Evolutionary conservation across 768 basidiomycete genomes (phyloP), one percentile per base, ranked within the genome.

Genomic region (Mycena vulgaris): DNA sequence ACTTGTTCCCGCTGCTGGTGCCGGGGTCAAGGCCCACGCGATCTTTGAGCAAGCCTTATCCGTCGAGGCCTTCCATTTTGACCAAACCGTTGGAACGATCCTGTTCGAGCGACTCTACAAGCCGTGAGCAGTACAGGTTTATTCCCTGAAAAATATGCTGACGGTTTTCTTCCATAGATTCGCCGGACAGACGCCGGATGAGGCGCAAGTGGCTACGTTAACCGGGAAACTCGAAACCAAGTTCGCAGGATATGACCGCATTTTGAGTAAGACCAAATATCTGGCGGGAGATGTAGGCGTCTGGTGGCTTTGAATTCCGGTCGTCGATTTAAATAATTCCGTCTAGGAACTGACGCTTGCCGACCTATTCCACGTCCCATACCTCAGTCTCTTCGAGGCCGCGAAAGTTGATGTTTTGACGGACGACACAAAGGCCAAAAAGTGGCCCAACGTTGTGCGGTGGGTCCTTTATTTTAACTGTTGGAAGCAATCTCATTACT

Each of bases 1-100:
- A 16, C 80, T 89, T 39, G 73, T 86, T 37, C 88, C 89, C 11
- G 69, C 56, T 14, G 40, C 70, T 5, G 35, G 27, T 19, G 56
- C 66, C 11, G 73, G 75, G 47, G n/a, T 73, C 25, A 65, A 74
- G 60, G 71, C 55, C 13, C 67, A 65, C 6, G 86, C 83, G 2
- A 74, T 81, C 19, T 81, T 84, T 56, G 83, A 85, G 53, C 81
- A 81, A 71, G 81, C 81, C 1, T 62, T 78, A 8, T 81, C 80
- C 31, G 76, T 85, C 60, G 89, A 89, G 78, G 64, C 72, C 17
- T 76, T 74, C 72, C 79, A 85, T 72, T 89, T 89, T 65, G 82
- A 89, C 42, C 79, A 82, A 0, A 79, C 74, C 61, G 86, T 82
- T 2, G 42, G 68, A 25, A 79, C 75, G 2, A 74, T 88, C 27